A percentile compares a stretch with the other conserved stretches of the same genome.
phyloP scores from a whole-genome alignment of 805 yeast genomes.

The Kodamaea laetipori region DNA sequence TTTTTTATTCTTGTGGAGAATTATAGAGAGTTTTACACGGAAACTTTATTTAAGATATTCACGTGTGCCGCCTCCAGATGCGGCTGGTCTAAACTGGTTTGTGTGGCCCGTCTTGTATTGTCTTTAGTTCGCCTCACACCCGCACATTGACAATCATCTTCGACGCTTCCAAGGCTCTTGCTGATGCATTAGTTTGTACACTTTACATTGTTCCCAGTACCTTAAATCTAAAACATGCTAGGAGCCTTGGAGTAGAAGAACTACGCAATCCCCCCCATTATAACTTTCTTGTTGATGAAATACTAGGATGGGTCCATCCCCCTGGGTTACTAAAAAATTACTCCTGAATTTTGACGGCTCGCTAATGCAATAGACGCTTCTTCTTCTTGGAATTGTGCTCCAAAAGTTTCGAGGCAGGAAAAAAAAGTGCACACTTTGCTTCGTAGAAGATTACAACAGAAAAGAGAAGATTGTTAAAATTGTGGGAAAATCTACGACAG shows the following conservation, averaged over 20 bases:
- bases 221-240: slow-evolving; percentile 2
- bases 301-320: too few species aligned
- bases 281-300: too few species aligned
- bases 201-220: background rate
- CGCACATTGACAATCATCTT: slow-evolving; percentile 1
- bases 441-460: too few species aligned
- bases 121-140: slow-evolving; percentile 2
- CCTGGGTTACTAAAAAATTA: background rate
- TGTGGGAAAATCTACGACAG: too few species aligned
- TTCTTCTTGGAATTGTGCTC: background rate
- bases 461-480: too few species aligned
- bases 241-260: too few species aligned
- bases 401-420: too few species aligned
- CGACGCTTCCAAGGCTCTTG: background rate
- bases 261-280: too few species aligned
- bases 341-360: slow-evolving; percentile 5
- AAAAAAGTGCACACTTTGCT: too few species aligned
- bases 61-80: background rate
- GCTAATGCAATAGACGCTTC: background rate
- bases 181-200: slow-evolving; percentile 2
- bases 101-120: background rate
- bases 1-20: background rate
- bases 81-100: slow-evolving; percentile 3
- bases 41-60: background rate
- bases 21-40: background rate